A percentile compares a stretch with the other conserved stretches of the same genome.
phyloP scores from a whole-genome alignment of 441 rosid species.

The Populus hybrid region DNA sequence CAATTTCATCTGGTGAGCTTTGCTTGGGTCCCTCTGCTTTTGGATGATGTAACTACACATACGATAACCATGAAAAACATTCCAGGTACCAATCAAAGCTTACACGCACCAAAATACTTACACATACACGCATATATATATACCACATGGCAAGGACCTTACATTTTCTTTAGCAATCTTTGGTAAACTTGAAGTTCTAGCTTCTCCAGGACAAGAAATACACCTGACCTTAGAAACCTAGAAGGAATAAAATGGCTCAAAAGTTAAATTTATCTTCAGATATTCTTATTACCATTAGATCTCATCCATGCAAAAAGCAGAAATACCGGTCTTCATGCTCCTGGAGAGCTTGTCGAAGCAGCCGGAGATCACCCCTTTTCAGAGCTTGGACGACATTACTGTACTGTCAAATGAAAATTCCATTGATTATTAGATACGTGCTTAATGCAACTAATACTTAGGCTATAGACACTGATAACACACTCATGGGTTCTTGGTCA shows the following conservation, averaged over 20 bases:
- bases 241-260: not conserved
- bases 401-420: slow-evolving; percentile 52
- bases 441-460: not conserved
- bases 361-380: slow-evolving; percentile 80
- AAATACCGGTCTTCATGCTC: slow-evolving; percentile 81
- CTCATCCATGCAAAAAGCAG: slow-evolving; percentile 6
- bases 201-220: slow-evolving; percentile 92
- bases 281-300: slow-evolving; percentile 3
- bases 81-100: not conserved
- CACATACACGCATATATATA: not conserved
- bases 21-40: slow-evolving; percentile 77
- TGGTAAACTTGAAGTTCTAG: slow-evolving; percentile 89
- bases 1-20: slow-evolving; percentile 93
- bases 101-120: not conserved
- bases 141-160: slow-evolving; percentile 15
- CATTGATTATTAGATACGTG: not conserved
- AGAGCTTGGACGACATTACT: slow-evolving; percentile 65
- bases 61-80: not conserved
- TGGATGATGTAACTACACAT: slow-evolving; percentile 73
- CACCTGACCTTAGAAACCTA: slow-evolving; percentile 91
- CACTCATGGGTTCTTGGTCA: not conserved
- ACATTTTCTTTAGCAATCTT: slow-evolving; percentile 70
- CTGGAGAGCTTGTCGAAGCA: slow-evolving; percentile 80
- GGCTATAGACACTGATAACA: not conserved
- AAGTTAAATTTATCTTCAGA: slow-evolving; percentile 5